A percentile compares a stretch with the other conserved stretches of the same genome.
Evolutionary conservation across 2,329 filamentous ascomycete species (phyloP).

Genomic region (Venturia nashicola): DNA sequence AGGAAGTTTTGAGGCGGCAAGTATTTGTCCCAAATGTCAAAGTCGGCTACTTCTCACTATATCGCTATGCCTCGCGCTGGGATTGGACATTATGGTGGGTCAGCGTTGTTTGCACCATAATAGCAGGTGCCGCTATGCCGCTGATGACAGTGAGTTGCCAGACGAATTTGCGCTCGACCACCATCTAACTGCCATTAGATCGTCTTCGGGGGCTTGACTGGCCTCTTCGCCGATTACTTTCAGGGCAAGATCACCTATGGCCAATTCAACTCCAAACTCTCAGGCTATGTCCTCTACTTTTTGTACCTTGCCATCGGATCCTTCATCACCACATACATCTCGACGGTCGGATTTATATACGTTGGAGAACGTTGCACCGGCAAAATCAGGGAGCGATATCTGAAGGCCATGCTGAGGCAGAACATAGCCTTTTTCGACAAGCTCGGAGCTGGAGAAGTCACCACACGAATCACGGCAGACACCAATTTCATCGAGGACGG

Average conservation of each 20-base stretch:
- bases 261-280: constrained; percentile 20
- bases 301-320: constrained; percentile 22
- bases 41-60: constrained; percentile 29
- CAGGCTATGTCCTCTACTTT: constrained; percentile 21
- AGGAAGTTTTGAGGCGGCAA: constrained; percentile 24
- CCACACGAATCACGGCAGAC: constrained; percentile 85
- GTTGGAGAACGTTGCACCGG: constrained; percentile 35
- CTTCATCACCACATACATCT: constrained; percentile 30
- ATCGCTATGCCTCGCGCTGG: constrained; percentile 52
- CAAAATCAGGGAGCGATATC: constrained; percentile 59
- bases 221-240: constrained; percentile 24
- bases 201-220: constrained; percentile 27
- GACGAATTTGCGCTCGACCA: background rate
- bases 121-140: constrained; percentile 61
- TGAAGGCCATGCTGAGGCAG: constrained; percentile 40
- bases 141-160: constrained; percentile 54
- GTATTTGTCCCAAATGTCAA: constrained; percentile 29
- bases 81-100: constrained; percentile 53
- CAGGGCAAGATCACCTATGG: constrained; percentile 17
- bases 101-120: constrained; percentile 53
- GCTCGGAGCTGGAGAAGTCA: constrained; percentile 83
- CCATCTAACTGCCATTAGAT: constrained; percentile 51
- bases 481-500: constrained; percentile 90
- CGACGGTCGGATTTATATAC: constrained; percentile 80
- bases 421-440: constrained; percentile 50